Base-by-base conservation (phyloP, 495 filamentous ascomycete species). In the Evansstolkia leycettana region DNA sequence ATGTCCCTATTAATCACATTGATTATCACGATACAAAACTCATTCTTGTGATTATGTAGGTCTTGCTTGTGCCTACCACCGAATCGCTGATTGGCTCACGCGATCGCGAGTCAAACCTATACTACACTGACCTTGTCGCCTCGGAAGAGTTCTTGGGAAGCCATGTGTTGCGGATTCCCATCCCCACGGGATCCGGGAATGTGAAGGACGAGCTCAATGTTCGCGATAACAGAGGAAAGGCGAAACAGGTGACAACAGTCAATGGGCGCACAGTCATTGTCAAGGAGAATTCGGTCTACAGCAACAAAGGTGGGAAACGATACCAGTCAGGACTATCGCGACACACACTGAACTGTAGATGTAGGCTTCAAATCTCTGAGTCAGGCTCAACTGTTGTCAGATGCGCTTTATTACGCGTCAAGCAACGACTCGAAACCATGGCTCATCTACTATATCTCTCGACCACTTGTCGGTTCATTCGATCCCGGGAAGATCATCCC, bases 401-500 rank as follows among this genome's bases (percentile, higher is more conserved):
- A 96, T 52, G 70, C 69, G 26, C 62, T 95, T n/a, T 95, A 83
- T 69, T 88, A 90, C 52, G 76, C 83, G 20, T 80, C 95, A 42
- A 76, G 65, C 13, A 66, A 79, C 37, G 88, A 94, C 26, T 78
- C 83, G 14, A 76, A 83, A 31, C 78, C 82, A 72, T 99, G 92
- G 82, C 75, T 99, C 24, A 75, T 99, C 35, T 96, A 99, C 68
- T 96, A 86, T 55, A 92, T 99, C 36, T 93, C 88, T 11, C 76
- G 76, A 24, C 92, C 92, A n/a, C 58, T 99, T 37, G 67, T 95
- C 17, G 92, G 92, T 11, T 73, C 75, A 0, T 82, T 76, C 59
- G 87, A 93, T 37, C 71, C 83, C 18, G 70, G 77, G 29, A 80
- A 71, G 47, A 70, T 84, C 23, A 55, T 67, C 5, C 74, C 72